phyloP scores from a whole-genome alignment of 192 early-diverging fungal species.

The Globomyces pollinis-pini region DNA sequence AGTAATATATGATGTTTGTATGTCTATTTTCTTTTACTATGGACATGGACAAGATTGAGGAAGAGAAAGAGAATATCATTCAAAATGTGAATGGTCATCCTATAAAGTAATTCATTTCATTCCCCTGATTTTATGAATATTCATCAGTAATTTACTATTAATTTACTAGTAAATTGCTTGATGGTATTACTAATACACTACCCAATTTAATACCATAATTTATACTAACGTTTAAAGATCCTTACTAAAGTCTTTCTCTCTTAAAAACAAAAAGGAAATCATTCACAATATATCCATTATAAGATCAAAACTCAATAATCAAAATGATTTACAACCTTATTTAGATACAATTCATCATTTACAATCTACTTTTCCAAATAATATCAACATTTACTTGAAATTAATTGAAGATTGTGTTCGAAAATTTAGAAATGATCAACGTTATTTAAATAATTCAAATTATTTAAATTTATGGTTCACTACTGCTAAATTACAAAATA shows the following conservation, averaged over 20 bases:
- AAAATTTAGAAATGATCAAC: slow-evolving; percentile 24
- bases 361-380: slow-evolving; percentile 22
- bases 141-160: too few species aligned
- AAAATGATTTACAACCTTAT: slow-evolving; percentile 33
- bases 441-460: slow-evolving; percentile 38
- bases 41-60: slow-evolving; percentile 37
- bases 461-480: slow-evolving; percentile 58
- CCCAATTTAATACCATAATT: neutral
- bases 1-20: too few species aligned
- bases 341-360: slow-evolving; percentile 31
- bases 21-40: too few species aligned
- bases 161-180: too few species aligned
- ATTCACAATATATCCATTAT: too few species aligned
- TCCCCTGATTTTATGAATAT: too few species aligned
- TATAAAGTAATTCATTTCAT: neutral
- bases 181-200: too few species aligned
- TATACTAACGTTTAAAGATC: neutral
- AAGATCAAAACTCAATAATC: slow-evolving; percentile 2
- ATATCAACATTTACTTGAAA: slow-evolving; percentile 12
- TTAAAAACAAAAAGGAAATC: neutral
- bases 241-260: neutral
- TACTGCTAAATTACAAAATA: slow-evolving; percentile 33
- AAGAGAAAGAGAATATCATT: slow-evolving; percentile 71
- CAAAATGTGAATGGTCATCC: slow-evolving; percentile 19
- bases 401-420: slow-evolving; percentile 23